Base-by-base conservation (phyloP, 345 rosid genomes). In the Hypericum perforatum region DNA sequence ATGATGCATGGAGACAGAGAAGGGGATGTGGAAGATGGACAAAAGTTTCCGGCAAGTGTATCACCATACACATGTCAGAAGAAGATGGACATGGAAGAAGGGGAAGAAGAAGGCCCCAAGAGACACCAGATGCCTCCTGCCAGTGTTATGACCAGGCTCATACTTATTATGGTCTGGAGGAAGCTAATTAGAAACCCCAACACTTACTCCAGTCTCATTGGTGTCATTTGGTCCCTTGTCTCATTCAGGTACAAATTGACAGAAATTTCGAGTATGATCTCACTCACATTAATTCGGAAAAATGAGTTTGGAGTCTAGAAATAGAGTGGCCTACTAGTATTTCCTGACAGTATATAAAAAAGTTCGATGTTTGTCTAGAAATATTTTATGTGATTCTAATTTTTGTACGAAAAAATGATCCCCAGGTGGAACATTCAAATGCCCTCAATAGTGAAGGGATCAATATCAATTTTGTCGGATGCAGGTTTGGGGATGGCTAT, bases 401-500 rank as follows among this genome's bases (percentile, higher is more conserved):
- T 22, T 4, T 1, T 22, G 32, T 22, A 22, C 32, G 2, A 22
- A n/a, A 4, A 14, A 45, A 41, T 4, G 38, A 11, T 5, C 4
- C 2, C 5, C 61, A 57, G 71, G 45, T 67, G 66, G 67, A 13
- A 57, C 63, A 61, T 67, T 46, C 39, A 62, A 39, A 52, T 67
- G 71, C 71, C 71, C 0, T 32, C 57, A 2, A 62, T 67, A 3
- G 59, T 67, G 40, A 39, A 6, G 6, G 63, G 63, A 44, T 67
- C 66, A 6, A 53, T 67, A 52, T 52, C 53, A 7, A 52, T 67
- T 45, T 48, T 67, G 29, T 67, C 71, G 0, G 50, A 67, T 37
- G 57, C 71, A 8, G 71, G 71, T 22, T 9, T 67, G 39, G 71
- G 71, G 16, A 61, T 67, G 71, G 71, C 67, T 41, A 67, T 61